These are phyloP conservation scores for Diaporthe aspalathi DNA, from an alignment of 2,329 filamentous ascomycete species.

Conservation along the genomic window DNA sequence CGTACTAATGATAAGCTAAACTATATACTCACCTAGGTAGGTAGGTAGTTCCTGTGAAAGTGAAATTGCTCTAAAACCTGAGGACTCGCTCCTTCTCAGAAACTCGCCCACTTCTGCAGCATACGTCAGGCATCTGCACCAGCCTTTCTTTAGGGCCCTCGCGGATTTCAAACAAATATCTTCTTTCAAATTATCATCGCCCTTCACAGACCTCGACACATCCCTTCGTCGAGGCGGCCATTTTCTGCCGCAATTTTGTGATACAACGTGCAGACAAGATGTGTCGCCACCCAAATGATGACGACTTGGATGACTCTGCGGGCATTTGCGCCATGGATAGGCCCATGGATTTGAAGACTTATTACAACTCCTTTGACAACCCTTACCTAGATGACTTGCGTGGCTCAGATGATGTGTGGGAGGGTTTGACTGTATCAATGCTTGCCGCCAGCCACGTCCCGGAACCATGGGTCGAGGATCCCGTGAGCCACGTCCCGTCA, in stretches of 20 bases:
- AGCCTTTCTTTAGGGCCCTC: too few relatives aligned
- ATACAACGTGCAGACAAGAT: neutral
- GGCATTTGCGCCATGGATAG: neutral
- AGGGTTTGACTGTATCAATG: neutral
- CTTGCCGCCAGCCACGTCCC: too few relatives aligned
- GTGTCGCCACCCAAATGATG: neutral
- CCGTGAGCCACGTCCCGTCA: conserved; percentile 8
- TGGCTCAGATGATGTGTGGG: too few relatives aligned
- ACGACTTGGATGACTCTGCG: neutral
- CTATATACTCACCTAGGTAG: too few relatives aligned
- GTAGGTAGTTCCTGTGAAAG: conserved; percentile 11
- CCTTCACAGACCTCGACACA: neutral
- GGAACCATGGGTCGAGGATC: neutral
- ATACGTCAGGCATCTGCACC: neutral
- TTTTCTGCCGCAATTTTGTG: too few relatives aligned
- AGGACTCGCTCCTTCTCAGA: neutral
- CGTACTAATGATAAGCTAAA: neutral
- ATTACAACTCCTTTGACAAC: neutral
- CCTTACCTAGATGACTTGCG: neutral
- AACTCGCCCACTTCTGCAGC: neutral
- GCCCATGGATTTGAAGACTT: too few relatives aligned
- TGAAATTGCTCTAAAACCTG: neutral
- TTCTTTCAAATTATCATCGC: neutral
- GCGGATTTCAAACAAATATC: too few relatives aligned
- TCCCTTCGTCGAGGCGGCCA: neutral